phyloP scores from a whole-genome alignment of 2,329 filamentous ascomycete species.

The Fusarium algeriense region DNA sequence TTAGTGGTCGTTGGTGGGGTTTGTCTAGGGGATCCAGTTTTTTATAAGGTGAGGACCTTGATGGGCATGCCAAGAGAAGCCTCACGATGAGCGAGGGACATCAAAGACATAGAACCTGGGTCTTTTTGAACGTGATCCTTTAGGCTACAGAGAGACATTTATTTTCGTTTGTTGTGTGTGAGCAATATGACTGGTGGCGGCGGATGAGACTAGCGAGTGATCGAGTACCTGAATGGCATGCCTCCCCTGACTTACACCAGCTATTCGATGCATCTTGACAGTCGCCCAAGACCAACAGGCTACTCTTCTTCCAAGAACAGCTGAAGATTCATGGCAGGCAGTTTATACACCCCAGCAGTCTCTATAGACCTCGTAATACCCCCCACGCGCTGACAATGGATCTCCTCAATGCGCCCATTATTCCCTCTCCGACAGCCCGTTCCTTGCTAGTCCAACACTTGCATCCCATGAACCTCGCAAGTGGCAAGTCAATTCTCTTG shows the following conservation, averaged over 20 bases:
- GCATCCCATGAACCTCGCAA: conserved; percentile 2
- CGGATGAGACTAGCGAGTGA: accelerated
- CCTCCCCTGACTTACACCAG: not conserved
- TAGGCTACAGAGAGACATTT: not conserved
- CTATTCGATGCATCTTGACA: not conserved
- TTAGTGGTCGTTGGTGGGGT: conserved; percentile 10
- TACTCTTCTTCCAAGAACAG: not conserved
- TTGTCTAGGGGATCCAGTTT: conserved; percentile 18
- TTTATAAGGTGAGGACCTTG: conserved; percentile 46
- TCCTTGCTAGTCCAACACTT: not conserved
- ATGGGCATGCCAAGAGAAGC: conserved; percentile 41
- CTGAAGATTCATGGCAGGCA: not conserved
- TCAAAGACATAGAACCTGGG: not conserved
- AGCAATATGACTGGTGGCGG: accelerated
- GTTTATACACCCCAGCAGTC: not conserved
- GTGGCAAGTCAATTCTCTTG: conserved; percentile 15
- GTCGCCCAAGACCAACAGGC: not conserved
- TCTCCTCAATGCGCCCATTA: conserved; percentile 2
- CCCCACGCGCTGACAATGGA: conserved; percentile 18
- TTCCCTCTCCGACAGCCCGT: conserved; percentile 1
- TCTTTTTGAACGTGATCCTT: not conserved
- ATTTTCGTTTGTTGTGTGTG: not conserved
- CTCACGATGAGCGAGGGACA: conserved; percentile 10
- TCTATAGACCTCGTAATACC: not conserved
- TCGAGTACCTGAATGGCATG: not conserved